Percentiles rank a stretch among this genome's conserved stretches.
Conservation (phyloP, 306 rosid genomes). For the Prunus campanulata region DNA sequence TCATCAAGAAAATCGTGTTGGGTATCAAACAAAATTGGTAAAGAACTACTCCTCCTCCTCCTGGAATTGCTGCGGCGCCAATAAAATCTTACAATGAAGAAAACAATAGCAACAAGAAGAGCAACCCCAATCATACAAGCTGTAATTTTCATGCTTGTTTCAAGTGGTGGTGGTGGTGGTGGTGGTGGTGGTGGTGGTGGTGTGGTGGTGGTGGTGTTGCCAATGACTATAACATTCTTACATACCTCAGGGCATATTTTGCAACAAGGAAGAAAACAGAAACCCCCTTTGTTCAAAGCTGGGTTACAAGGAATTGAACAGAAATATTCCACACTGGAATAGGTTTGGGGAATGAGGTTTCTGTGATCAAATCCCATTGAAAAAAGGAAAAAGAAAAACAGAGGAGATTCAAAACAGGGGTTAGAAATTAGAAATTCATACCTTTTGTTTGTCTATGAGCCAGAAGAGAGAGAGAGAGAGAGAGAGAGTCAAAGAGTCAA, state of each 20-base stretch:
- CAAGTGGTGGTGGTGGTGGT: not conserved
- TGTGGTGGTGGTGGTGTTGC: no score
- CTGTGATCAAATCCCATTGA: constrained; percentile 19
- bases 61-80: constrained; percentile 25
- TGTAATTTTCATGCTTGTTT: not conserved
- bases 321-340: accelerated
- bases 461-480: not conserved
- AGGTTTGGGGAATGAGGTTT: not conserved
- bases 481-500: not conserved
- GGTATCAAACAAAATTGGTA: constrained; percentile 37
- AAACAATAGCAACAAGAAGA: constrained; percentile 11
- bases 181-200: no score
- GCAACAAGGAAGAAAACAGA: not conserved
- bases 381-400: constrained; percentile 11
- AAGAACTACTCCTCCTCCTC: constrained; percentile 1
- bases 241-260: not conserved
- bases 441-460: not conserved
- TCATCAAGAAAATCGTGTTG: constrained; percentile 36
- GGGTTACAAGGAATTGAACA: not conserved
- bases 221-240: not conserved
- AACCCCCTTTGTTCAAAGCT: not conserved
- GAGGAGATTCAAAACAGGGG: constrained; percentile 2
- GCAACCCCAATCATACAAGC: constrained; percentile 20
- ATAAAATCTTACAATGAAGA: constrained; percentile 13
- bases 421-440: not conserved